Conservation (phyloP, 2,329 filamentous ascomycete genomes). For the Berkeleyomyces basicola region DNA sequence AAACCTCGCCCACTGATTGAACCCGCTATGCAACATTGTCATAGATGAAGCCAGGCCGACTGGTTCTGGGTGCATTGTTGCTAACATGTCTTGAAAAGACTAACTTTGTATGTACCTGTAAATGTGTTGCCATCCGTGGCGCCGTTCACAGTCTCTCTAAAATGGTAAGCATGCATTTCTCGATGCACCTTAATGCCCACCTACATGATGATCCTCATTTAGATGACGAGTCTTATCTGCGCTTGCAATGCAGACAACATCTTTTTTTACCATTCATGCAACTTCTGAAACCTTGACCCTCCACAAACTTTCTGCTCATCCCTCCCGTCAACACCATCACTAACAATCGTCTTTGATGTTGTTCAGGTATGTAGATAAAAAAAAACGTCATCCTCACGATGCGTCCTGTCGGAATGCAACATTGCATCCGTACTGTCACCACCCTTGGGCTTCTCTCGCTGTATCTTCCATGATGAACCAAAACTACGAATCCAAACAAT, state of each 20-base stretch:
- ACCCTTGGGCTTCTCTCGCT: not conserved
- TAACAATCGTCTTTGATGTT: not conserved
- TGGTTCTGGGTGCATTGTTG: not conserved
- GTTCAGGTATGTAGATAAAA: not conserved
- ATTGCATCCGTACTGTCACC: not conserved
- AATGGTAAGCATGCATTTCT: conserved; percentile 10
- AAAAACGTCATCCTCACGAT: not conserved
- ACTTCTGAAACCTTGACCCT: conserved; percentile 25
- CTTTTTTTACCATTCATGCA: conserved; percentile 59
- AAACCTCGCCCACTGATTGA: conserved; percentile 95
- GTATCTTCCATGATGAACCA: conserved; percentile 16
- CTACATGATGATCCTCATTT: conserved; percentile 27
- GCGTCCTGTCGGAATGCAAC: not conserved
- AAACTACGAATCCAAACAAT: conserved; percentile 49
- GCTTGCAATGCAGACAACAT: conserved; percentile 54
- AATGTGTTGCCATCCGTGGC: not conserved
- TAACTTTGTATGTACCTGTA: not conserved
- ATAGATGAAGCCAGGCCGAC: not conserved
- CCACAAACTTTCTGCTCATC: conserved; percentile 10
- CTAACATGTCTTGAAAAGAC: not conserved
- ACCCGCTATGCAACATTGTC: not conserved
- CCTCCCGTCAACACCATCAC: not conserved
- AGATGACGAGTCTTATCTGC: conserved; percentile 71
- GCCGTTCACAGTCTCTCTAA: not conserved
- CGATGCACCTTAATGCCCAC: not conserved